These are phyloP conservation scores for Sedum album DNA, from an alignment of 164 flowering plant species.

Conservation along the genomic window DNA sequence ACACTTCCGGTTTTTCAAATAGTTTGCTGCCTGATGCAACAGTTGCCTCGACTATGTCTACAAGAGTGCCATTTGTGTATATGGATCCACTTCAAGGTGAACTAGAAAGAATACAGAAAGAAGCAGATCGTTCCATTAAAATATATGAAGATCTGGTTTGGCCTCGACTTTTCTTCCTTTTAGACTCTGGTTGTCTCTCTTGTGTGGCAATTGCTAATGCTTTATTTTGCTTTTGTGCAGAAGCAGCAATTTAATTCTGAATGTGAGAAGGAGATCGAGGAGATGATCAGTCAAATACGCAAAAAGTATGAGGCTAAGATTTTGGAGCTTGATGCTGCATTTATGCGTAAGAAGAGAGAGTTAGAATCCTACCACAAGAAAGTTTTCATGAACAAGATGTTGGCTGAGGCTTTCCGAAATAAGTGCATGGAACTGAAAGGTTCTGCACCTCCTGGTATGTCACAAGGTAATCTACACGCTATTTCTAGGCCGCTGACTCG, in stretches of 20 bases:
- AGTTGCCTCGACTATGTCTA: conserved; percentile 14
- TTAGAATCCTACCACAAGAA: conserved; percentile 30
- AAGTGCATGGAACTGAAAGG: conserved; percentile 31
- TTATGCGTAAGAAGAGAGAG: conserved; percentile 21
- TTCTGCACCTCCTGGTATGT: conserved; percentile 17
- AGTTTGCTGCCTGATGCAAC: conserved; percentile 18
- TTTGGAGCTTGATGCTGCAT: conserved; percentile 42
- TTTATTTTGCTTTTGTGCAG: conserved; percentile 27
- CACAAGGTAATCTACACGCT: conserved; percentile 27
- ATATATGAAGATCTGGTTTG: conserved; percentile 45
- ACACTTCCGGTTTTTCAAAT: conserved; percentile 14
- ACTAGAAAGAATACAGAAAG: conserved; percentile 38
- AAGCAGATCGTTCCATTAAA: conserved; percentile 30
- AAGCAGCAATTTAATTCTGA: conserved; percentile 36
- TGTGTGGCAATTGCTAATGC: conserved; percentile 7
- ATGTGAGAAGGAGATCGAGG: conserved; percentile 68
- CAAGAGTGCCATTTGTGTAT: conserved; percentile 14
- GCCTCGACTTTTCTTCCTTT: conserved; percentile 13
- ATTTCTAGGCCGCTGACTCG: too few relatives aligned
- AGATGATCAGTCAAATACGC: conserved; percentile 31
- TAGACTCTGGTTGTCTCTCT: background rate
- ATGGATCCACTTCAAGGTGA: conserved; percentile 60
- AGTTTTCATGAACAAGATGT: conserved; percentile 39
- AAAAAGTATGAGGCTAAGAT: conserved; percentile 38
- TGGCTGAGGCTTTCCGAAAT: conserved; percentile 54